Percentiles rank a stretch among this genome's conserved stretches.
These are phyloP conservation scores for Ustilago shanxiensis DNA, from an alignment of 1,284 basidiomycete genomes.

Conservation along the genomic window DNA sequence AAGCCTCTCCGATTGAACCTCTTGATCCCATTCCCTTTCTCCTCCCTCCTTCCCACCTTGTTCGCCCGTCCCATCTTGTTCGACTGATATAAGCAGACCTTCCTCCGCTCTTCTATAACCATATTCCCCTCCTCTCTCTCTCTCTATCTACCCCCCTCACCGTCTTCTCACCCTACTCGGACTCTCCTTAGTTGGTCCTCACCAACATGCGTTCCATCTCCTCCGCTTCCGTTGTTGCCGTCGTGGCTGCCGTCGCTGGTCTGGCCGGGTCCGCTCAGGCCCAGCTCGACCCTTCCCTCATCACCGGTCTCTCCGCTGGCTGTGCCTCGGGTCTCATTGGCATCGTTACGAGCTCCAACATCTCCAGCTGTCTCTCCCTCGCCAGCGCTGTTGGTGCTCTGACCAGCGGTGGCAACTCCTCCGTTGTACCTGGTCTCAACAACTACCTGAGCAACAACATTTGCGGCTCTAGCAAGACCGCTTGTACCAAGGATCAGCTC, in stretches of 20 bases:
- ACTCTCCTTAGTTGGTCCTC: neutral
- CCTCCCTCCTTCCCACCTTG: neutral
- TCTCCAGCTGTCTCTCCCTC: constrained; percentile 43
- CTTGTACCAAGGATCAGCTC: constrained; percentile 25
- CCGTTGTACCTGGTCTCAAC: constrained; percentile 35
- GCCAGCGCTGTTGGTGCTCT: constrained; percentile 39
- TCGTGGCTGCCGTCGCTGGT: constrained; percentile 9
- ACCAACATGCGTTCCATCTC: constrained; percentile 28
- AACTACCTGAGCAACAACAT: constrained; percentile 31
- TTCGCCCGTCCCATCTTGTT: neutral
- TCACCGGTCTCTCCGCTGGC: constrained; percentile 41
- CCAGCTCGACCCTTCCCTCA: constrained; percentile 48
- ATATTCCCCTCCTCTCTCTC: neutral
- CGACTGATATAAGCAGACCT: no score
- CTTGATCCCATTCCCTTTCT: neutral
- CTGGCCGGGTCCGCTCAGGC: constrained; percentile 25
- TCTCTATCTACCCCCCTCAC: neutral
- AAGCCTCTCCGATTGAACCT: no score
- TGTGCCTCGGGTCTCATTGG: constrained; percentile 34
- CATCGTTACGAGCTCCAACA: constrained; percentile 40
- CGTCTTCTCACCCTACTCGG: no score
- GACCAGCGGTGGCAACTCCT: constrained; percentile 31
- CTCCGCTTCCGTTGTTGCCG: constrained; percentile 22
- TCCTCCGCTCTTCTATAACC: neutral
- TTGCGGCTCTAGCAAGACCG: constrained; percentile 29